Evolutionary conservation across 2,329 filamentous ascomycete genomes (phyloP).

Genomic region (Aspergillus transmontanensis): DNA sequence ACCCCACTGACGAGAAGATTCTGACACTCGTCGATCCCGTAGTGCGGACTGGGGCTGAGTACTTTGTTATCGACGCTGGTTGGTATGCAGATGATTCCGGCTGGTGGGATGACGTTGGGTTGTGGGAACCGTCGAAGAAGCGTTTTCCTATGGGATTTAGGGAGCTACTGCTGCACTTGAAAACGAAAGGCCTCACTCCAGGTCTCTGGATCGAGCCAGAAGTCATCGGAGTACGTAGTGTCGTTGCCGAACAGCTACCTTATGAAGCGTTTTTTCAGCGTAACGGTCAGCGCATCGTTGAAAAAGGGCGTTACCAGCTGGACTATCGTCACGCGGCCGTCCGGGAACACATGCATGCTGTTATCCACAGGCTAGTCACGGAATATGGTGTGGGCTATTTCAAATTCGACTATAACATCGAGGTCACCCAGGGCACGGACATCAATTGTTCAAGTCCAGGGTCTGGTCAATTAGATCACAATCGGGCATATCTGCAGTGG

Average conservation of each 20-base stretch:
- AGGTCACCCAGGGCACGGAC: conserved; percentile 38
- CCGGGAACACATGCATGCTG: conserved; percentile 21
- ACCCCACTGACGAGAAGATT: conserved; percentile 39
- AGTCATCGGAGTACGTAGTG: conserved; percentile 36
- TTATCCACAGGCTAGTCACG: conserved; percentile 27
- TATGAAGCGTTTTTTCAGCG: conserved; percentile 37
- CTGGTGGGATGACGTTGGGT: conserved; percentile 43
- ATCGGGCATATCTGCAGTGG: conserved; percentile 39
- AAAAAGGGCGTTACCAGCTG: conserved; percentile 38
- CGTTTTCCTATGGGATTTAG: conserved; percentile 38
- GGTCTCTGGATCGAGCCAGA: conserved; percentile 43
- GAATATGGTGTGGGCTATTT: conserved; percentile 37
- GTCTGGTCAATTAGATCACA: conserved; percentile 31
- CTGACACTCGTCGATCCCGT: conserved; percentile 32
- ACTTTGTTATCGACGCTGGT: conserved; percentile 41
- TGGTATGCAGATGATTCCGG: conserved; percentile 41
- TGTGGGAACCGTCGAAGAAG: conserved; percentile 35
- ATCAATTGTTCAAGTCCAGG: conserved; percentile 25
- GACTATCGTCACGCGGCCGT: conserved; percentile 36
- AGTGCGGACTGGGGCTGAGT: conserved; percentile 32
- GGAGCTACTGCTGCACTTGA: conserved; percentile 28
- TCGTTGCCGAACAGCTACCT: conserved; percentile 28
- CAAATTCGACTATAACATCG: conserved; percentile 45
- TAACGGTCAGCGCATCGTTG: conserved; percentile 32
- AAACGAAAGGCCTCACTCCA: conserved; percentile 28